phyloP scores from a whole-genome alignment of 768 basidiomycete genomes.

The Grammothele lineata region DNA sequence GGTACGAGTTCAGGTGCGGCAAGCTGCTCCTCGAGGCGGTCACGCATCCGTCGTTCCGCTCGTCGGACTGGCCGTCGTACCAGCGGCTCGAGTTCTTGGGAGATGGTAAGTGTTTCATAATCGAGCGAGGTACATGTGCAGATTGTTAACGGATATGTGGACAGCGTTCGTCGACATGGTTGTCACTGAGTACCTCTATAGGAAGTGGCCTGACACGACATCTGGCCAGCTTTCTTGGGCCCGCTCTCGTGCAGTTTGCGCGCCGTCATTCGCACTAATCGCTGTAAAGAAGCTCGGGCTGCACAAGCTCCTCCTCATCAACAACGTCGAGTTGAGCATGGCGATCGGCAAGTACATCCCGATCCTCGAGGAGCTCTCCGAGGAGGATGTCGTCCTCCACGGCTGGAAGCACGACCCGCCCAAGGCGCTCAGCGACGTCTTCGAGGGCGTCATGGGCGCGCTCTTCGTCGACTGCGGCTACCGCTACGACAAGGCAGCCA shows the following conservation, averaged over 20 bases:
- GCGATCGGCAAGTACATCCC: constrained; percentile 62
- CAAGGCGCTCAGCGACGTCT: constrained; percentile 78
- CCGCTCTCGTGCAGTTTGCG: constrained; percentile 67
- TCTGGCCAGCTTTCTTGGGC: constrained; percentile 76
- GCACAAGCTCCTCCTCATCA: constrained; percentile 68
- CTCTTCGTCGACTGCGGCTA: constrained; percentile 78
- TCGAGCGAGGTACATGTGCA: too few relatives aligned
- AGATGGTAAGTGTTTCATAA: constrained; percentile 67
- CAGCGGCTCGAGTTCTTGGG: constrained; percentile 88
- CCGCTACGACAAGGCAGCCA: constrained; percentile 62
- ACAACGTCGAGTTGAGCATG: constrained; percentile 60
- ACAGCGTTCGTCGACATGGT: constrained; percentile 69
- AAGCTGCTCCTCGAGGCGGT: constrained; percentile 69
- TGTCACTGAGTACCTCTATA: constrained; percentile 66
- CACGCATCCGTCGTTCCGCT: constrained; percentile 78
- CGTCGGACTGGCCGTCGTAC: constrained; percentile 56
- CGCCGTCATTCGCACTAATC: constrained; percentile 65
- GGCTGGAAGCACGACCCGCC: constrained; percentile 86
- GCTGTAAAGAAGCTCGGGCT: constrained; percentile 61
- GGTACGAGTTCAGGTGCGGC: constrained; percentile 66
- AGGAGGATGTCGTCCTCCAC: constrained; percentile 56
- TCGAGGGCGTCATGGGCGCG: constrained; percentile 83
- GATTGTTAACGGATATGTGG: too few relatives aligned
- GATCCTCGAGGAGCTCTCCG: constrained; percentile 49
- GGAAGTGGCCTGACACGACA: constrained; percentile 63